phyloP scores from a whole-genome alignment of 352 stramenopile species.

The Pythium insidiosum region DNA sequence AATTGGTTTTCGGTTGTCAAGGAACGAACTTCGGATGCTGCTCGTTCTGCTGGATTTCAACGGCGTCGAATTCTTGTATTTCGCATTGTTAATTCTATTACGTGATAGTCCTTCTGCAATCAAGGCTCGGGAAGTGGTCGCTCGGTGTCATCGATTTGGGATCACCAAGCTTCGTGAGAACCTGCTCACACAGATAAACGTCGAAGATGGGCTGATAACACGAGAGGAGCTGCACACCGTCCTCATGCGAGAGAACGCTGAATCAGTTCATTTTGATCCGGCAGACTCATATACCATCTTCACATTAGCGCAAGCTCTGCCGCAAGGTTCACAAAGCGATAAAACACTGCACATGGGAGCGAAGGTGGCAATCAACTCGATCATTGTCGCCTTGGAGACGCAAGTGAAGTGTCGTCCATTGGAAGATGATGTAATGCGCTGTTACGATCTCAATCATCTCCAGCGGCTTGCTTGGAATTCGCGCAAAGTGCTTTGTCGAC shows the following conservation, averaged over 20 bases:
- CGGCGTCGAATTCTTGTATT: constrained; percentile 40
- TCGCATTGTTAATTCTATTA: constrained; percentile 30
- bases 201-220: constrained; percentile 27
- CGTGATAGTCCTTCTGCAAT: constrained; percentile 16
- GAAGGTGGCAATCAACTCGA: too few species aligned
- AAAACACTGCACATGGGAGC: too few species aligned
- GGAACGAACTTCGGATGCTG: constrained; percentile 35
- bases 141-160: constrained; percentile 29
- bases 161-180: constrained; percentile 29
- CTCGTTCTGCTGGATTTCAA: constrained; percentile 43
- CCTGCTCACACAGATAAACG: constrained; percentile 23
- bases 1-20: constrained; percentile 21
- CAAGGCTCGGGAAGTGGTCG: constrained; percentile 16
- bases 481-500: constrained; percentile 29
- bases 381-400: too few species aligned
- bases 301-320: too few species aligned
- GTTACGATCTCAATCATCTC: constrained; percentile 22
- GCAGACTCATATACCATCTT: too few species aligned
- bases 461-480: constrained; percentile 45
- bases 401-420: too few species aligned
- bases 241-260: constrained; percentile 24
- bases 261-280: constrained; percentile 22
- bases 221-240: constrained; percentile 31
- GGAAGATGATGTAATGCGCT: too few species aligned
- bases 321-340: too few species aligned